Base-by-base conservation (phyloP, 2,329 filamentous ascomycete species). In the Neophaeococcomyces mojaviensis region DNA sequence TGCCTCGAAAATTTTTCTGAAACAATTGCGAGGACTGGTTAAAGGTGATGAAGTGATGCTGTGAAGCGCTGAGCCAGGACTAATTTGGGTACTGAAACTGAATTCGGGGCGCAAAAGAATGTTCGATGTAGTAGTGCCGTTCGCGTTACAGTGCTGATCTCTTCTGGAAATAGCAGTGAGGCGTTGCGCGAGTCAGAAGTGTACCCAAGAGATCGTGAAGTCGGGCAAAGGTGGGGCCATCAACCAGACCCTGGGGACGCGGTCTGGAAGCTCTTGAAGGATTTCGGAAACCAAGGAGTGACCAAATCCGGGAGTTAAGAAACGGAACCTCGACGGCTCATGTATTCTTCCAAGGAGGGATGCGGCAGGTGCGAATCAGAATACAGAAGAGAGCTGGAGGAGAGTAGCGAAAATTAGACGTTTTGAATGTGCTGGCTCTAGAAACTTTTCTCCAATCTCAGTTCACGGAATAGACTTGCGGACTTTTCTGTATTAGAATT, bases 341-440 rank as follows among this genome's bases (percentile, higher is more conserved):
- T 13, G 10, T 26, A n/a, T 15, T 10, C 12, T 39, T 18, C 12
- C 22, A 12, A 12, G 9, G 32, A 24, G 20, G 30, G 18, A 44
- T 18, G 41, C 13, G 41, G 24, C 13, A 32, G 18, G 40, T 19
- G 41, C 41, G 28, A 44, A 20, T 16, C 19, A 37, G 20, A 33
- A 32, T 22, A 19, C 16, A 35, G 36, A n/a, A 44, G 20, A 20
- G 24, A 10, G 18, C n/a, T 10, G 10, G 19, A 16, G 10, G 10
- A 37, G 18, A 22, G 31, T 26, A 35, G 26, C 35, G 31, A 31
- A 44, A 10, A 15, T 22, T 15, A 37, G 33, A 37, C n/a, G 41
- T 44, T 43, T 44, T 44, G 41, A 36, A 44, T 44, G 32, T 16
- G 41, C 8, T 44, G 41, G 41, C 32, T 37, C 41, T 44, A 22